Base-by-base conservation (phyloP, 352 stramenopile genomes). In the Globisporangium takayamanum region DNA sequence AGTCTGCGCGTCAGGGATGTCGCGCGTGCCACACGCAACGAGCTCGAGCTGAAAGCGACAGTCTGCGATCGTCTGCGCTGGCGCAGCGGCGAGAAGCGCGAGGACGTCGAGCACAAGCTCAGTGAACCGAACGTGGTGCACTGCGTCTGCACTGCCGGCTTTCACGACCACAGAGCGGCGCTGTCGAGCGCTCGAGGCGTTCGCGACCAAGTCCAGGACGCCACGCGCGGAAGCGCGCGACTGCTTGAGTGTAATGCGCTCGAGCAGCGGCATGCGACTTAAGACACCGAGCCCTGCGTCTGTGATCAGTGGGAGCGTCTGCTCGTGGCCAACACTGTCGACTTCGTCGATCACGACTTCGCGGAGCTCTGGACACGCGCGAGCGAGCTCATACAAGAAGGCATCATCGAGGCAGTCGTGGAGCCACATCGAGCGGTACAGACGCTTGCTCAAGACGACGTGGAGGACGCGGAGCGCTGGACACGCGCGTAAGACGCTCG, bases 401-500 rank as follows among this genome's bases (percentile, higher is more conserved):
- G 33, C 14, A 33, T 63, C 41, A 5, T 41, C 44, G 11, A 63
- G 16, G 1, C 42, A 20, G 39, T 57, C 30, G 18, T 63, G 52
- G 4, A 61, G 45, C 14, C 41, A 46, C 49, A 33, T n/a, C n/a
- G 39, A 49, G 26, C 33, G 36, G n/a, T 33, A 50, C 11, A 51
- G 22, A 15, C 14, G 44, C 48, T 39, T 39, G 28, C 50, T 57
- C 20, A 62, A 57, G 5, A 70, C 3, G 14, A 70, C 8, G 41
- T 33, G 52, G 11, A 70, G 60, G 15, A 62, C 50, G 22, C 59
- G 45, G 15, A 70, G 48, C 5, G 50, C 60, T 16, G 55, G 51
- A 33, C 60, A 67, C 10, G 54, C 59, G 0, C 6, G 5, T 0
- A 69, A 15, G 2, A 59, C 55, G 15, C 12, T 26, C 36, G 20